Base-by-base conservation (phyloP, 768 basidiomycete genomes). In the Auricularia cornea region DNA sequence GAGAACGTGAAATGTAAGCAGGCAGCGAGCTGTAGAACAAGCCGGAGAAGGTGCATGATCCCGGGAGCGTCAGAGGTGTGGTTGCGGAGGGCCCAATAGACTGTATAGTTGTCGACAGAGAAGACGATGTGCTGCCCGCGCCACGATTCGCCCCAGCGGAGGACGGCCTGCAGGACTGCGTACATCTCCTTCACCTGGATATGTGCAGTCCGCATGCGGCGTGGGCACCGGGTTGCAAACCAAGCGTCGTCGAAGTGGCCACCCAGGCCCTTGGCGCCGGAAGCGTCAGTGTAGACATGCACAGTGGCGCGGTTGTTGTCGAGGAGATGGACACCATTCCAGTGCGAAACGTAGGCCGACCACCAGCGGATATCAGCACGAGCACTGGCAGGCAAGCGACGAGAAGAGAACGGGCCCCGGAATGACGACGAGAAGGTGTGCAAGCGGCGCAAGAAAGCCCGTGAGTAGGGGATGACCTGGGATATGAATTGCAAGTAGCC, bases 401-500 rank as follows among this genome's bases (percentile, higher is more conserved):
- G 70, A 20, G 32, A 38, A 1, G 66, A 6, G 60, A 67, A 70
- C 0, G 67, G 54, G 1, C 38, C 38, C 8, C 38, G 38, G 38
- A 40, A 40, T 18, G 38, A 40, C 8, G 38, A 8, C 8, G 70
- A 68, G 64, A 77, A 77, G 30, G 73, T 63, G 41, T 69, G 65
- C 11, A 77, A 61, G 12, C 67, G 64, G 3, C 70, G 68, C 16
- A 77, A 59, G 60, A 74, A 77, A 0, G 74, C 52, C 2, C 68
- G 67, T 0, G 72, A 72, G 16, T 41, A 59, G 0, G 75, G 76
- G 35, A 77, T 72, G n/a, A 77, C 77, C 51, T 74, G 74, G 0
- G 72, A 72, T 1, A 66, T 59, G 60, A 78, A 78, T 54, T 73
- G 71, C 2, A 78, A 69, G 64, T 67, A 74, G 2, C 77, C 75